phyloP scores from a whole-genome alignment of 306 rosid genomes.

The Trichosanthes cucumerina region DNA sequence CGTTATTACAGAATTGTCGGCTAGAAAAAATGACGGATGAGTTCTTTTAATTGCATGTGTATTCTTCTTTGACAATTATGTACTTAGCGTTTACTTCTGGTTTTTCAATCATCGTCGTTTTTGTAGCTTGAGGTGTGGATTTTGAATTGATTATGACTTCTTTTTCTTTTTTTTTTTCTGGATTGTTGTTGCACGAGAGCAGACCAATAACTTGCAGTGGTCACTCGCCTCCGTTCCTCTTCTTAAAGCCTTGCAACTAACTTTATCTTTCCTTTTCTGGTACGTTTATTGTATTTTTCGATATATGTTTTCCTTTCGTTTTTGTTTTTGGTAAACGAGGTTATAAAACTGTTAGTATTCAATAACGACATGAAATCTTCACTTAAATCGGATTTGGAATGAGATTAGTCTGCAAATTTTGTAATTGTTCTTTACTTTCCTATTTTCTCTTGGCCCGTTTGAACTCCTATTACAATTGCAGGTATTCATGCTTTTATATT shows the following conservation, averaged over 20 bases:
- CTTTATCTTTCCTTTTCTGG: conserved; percentile 88
- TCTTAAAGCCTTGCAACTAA: conserved; percentile 81
- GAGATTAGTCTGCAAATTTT: background rate
- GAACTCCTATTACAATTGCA: conserved; percentile 19
- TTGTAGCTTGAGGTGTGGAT: background rate
- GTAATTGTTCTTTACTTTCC: background rate
- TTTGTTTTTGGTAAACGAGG: background rate
- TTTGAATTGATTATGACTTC: conserved; percentile 9
- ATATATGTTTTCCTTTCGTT: background rate
- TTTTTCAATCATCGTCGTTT: background rate
- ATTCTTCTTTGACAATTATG: background rate
- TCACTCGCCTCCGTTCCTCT: conserved; percentile 70
- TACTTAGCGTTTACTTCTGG: background rate
- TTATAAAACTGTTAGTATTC: background rate
- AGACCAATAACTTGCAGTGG: conserved; percentile 92
- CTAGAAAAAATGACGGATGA: background rate
- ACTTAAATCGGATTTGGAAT: background rate
- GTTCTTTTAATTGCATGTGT: background rate
- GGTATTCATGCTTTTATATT: conserved; percentile 87
- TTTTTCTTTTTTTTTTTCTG: background rate
- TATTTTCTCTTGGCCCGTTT: background rate
- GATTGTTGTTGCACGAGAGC: conserved; percentile 24
- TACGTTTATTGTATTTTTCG: conserved; percentile 11
- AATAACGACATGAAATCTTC: background rate
- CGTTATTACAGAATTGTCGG: background rate